Evolutionary conservation across 116 monocot species (phyloP).

Genomic region (Dioscorea cayenensis): DNA sequence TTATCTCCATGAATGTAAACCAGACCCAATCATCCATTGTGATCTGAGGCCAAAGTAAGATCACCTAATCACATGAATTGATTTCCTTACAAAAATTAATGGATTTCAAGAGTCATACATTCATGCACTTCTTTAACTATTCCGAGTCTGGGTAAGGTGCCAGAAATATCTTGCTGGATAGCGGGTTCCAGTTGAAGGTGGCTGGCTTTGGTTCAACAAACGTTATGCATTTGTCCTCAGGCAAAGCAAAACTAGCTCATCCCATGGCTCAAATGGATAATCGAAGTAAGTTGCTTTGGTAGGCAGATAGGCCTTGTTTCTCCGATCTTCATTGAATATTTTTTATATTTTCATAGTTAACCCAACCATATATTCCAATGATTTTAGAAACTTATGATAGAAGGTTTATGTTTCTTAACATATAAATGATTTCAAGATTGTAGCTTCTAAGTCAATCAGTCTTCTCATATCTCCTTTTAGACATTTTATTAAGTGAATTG

Average conservation of each 20-base stretch:
- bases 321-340: background rate
- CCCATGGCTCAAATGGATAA: constrained; percentile 23
- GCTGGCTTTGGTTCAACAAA: constrained; percentile 82
- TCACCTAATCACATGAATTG: constrained; percentile 21
- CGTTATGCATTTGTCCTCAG: constrained; percentile 51
- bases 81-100: no score
- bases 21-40: constrained; percentile 90
- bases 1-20: constrained; percentile 95
- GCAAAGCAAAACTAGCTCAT: constrained; percentile 58
- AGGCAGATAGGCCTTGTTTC: background rate
- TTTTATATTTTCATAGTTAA: no score
- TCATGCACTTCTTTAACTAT: constrained; percentile 55
- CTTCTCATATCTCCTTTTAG: no score
- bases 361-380: no score
- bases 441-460: no score
- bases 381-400: no score
- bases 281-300: constrained; percentile 29
- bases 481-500: no score
- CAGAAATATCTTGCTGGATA: constrained; percentile 96
- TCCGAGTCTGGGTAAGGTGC: constrained; percentile 80
- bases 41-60: constrained; percentile 95
- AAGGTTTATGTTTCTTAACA: no score
- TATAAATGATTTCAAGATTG: no score
- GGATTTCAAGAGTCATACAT: no score
- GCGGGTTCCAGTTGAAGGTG: constrained; percentile 72